A percentile compares a stretch with the other conserved stretches of the same genome.
These are phyloP conservation scores for Pisolithus microcarpus DNA, from an alignment of 768 basidiomycete genomes.

Conservation along the genomic window DNA sequence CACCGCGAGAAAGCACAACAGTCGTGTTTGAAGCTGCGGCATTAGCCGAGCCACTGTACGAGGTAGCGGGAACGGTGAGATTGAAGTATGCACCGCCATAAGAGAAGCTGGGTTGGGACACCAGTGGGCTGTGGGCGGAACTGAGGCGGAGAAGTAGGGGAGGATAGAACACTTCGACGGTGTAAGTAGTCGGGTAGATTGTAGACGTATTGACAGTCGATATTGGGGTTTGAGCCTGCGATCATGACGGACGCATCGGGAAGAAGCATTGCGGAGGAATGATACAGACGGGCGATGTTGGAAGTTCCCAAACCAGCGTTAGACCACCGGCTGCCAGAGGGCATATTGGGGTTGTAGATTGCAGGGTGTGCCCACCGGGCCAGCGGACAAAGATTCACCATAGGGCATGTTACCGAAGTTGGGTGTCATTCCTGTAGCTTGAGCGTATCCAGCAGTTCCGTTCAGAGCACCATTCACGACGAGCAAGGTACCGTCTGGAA, in stretches of 20 bases:
- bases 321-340: slow-evolving; percentile 72
- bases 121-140: slow-evolving; percentile 66
- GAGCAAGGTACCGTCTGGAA: slow-evolving; percentile 70
- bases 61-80: slow-evolving; percentile 58
- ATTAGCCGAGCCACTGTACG: slow-evolving; percentile 60
- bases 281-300: slow-evolving; percentile 76
- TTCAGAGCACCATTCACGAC: slow-evolving; percentile 80
- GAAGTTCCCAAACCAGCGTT: slow-evolving; percentile 55
- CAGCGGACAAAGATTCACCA: slow-evolving; percentile 69
- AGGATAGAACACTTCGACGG: slow-evolving; percentile 90
- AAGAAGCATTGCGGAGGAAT: slow-evolving; percentile 82
- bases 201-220: slow-evolving; percentile 64
- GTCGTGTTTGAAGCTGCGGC: slow-evolving; percentile 67
- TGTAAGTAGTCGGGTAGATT: slow-evolving; percentile 68
- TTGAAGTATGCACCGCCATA: slow-evolving; percentile 85
- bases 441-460: slow-evolving; percentile 85
- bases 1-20: slow-evolving; percentile 72
- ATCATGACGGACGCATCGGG: slow-evolving; percentile 82
- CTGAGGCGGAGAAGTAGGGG: slow-evolving; percentile 65
- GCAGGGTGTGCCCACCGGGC: slow-evolving; percentile 74
- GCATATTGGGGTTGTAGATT: slow-evolving; percentile 71
- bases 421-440: slow-evolving; percentile 39
- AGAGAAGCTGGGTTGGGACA: slow-evolving; percentile 60
- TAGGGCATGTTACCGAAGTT: slow-evolving; percentile 53
- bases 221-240: slow-evolving; percentile 90